These are phyloP conservation scores for Ilex aquifolium DNA, from an alignment of 257 asterid genomes.

Conservation along the genomic window DNA sequence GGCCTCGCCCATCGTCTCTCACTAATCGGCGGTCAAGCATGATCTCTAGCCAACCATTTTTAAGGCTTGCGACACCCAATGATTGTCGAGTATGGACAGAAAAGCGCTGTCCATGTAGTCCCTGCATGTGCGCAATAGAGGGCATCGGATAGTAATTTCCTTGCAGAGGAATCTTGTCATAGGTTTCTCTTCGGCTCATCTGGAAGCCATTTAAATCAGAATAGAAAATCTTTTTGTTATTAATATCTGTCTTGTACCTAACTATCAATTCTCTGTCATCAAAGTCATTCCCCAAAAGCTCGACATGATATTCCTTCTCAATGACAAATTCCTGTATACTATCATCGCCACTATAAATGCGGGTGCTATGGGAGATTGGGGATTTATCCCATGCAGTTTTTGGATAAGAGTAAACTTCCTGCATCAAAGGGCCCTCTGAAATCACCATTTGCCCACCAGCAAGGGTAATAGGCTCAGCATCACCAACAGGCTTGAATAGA, in stretches of 20 bases:
- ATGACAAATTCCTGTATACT: slow-evolving; percentile 67
- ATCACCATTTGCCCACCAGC: slow-evolving; percentile 62
- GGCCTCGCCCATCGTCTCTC: slow-evolving; percentile 92
- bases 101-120: slow-evolving; percentile 62
- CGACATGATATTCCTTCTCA: slow-evolving; percentile 96
- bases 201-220: slow-evolving; percentile 95
- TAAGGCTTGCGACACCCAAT: slow-evolving; percentile 80
- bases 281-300: slow-evolving; percentile 63
- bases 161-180: slow-evolving; percentile 88
- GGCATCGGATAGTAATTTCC: slow-evolving; percentile 99
- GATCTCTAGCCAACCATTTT: slow-evolving; percentile 82
- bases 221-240: slow-evolving; percentile 65
- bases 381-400: slow-evolving; percentile 56
- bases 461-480: slow-evolving; percentile 54
- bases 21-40: slow-evolving; percentile 88
- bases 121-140: slow-evolving; percentile 83
- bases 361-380: slow-evolving; percentile 89
- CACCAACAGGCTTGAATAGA: slow-evolving; percentile 84
- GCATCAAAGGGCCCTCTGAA: slow-evolving; percentile 77
- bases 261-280: slow-evolving; percentile 65
- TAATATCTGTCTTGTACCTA: slow-evolving; percentile 66
- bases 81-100: slow-evolving; percentile 88
- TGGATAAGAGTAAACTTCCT: slow-evolving; percentile 72
- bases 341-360: slow-evolving; percentile 50
- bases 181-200: slow-evolving; percentile 90